A percentile compares a stretch with the other conserved stretches of the same genome.
These are phyloP conservation scores for Mortierella sp. DNA, from an alignment of 371 early-diverging fungal species.

Conservation along the genomic window DNA sequence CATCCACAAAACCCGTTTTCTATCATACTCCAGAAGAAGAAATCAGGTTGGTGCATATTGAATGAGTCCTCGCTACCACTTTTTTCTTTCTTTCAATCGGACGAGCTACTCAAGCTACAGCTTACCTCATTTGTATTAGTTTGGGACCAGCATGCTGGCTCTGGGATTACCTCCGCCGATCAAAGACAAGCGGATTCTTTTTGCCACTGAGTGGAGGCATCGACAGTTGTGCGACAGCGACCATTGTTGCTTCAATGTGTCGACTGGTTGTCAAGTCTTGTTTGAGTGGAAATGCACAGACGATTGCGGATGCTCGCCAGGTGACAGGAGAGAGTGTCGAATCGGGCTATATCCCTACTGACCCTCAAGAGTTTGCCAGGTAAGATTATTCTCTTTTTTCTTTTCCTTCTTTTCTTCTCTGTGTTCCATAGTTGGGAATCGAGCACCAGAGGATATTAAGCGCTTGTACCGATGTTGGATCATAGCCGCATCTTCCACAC, in stretches of 20 bases:
- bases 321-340: slow-evolving; percentile 67
- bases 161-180: slow-evolving; percentile 98
- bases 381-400: slow-evolving; percentile 20
- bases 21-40: slow-evolving; percentile 82
- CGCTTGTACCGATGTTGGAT: not conserved
- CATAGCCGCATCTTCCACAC: slow-evolving; percentile 88
- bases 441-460: not conserved
- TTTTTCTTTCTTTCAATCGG: too few relatives aligned
- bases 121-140: too few relatives aligned
- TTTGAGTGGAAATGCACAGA: slow-evolving; percentile 62
- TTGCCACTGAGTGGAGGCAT: slow-evolving; percentile 97
- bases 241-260: slow-evolving; percentile 96
- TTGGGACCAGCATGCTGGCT: slow-evolving; percentile 98
- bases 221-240: slow-evolving; percentile 95
- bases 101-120: too few relatives aligned
- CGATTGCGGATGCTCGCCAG: slow-evolving; percentile 79
- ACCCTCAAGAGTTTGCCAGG: slow-evolving; percentile 86
- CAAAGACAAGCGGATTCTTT: slow-evolving; percentile 91
- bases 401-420: not conserved
- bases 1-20: slow-evolving; percentile 44
- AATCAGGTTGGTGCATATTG: slow-evolving; percentile 63
- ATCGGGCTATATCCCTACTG: slow-evolving; percentile 75
- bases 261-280: slow-evolving; percentile 77
- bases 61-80: not conserved
- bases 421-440: not conserved